Conservation (phyloP, 305 asterid species). For the Lippia alba region DNA sequence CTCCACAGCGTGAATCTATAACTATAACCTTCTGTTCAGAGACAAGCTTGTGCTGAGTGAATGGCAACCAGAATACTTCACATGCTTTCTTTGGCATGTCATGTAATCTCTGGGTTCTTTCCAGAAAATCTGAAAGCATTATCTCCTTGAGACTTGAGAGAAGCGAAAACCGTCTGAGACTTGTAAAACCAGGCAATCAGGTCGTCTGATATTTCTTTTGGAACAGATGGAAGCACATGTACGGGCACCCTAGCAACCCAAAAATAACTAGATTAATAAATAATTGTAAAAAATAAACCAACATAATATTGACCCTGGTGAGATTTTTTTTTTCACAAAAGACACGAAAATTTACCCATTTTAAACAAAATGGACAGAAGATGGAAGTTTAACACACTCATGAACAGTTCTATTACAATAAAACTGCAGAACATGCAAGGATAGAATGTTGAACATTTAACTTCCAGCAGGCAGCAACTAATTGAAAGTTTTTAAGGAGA, state of each 20-base stretch:
- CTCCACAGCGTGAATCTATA: constrained; percentile 97
- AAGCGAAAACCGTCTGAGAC: constrained; percentile 65
- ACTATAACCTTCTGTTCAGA: constrained; percentile 79
- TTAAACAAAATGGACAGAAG: not conserved
- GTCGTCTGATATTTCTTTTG: constrained; percentile 78
- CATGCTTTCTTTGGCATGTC: constrained; percentile 79
- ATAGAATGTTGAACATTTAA: constrained; percentile 25
- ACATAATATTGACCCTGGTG: not conserved
- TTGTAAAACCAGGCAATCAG: constrained; percentile 80
- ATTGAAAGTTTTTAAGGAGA: constrained; percentile 11
- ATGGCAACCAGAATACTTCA: constrained; percentile 97
- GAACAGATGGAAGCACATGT: constrained; percentile 83
- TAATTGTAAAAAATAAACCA: not conserved
- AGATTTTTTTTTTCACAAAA: not conserved
- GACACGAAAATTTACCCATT: constrained; percentile 2
- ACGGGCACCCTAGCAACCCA: constrained; percentile 74
- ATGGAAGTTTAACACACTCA: constrained; percentile 2
- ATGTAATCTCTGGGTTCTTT: constrained; percentile 65
- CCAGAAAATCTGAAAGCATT: constrained; percentile 62
- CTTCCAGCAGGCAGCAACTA: constrained; percentile 29
- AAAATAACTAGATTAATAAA: not conserved
- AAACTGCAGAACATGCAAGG: constrained; percentile 10
- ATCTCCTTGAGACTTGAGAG: constrained; percentile 84
- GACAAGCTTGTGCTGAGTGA: constrained; percentile 92
- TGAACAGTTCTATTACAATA: constrained; percentile 13